Conservation (phyloP, 176 grass and related monocot species). For the Oryza rufipogon region DNA sequence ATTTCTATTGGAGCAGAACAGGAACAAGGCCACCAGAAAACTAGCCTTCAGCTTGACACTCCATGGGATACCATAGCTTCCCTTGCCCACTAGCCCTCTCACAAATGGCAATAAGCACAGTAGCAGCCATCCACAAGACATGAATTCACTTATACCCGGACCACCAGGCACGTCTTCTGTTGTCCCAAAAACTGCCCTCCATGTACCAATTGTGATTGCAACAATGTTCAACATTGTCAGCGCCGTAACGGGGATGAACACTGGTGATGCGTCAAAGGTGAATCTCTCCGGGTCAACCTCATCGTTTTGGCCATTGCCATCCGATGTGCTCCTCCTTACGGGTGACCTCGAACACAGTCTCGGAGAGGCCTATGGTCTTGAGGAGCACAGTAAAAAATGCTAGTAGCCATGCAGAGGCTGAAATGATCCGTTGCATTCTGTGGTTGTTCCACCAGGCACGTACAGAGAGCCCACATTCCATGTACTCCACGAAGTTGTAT, state of each 20-base stretch:
- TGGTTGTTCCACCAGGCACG: constrained; percentile 68
- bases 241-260: constrained; percentile 45
- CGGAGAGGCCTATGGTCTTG: constrained; percentile 54
- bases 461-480: constrained; percentile 26
- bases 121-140: constrained; percentile 41
- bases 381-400: constrained; percentile 53
- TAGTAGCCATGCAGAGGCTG: constrained; percentile 45
- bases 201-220: neutral
- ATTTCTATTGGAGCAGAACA: neutral
- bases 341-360: constrained; percentile 60
- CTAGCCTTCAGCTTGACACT: constrained; percentile 44
- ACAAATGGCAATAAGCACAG: constrained; percentile 61
- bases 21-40: constrained; percentile 4
- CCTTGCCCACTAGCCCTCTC: constrained; percentile 46
- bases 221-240: constrained; percentile 30
- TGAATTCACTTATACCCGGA: constrained; percentile 37
- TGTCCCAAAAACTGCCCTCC: neutral
- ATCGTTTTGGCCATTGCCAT: neutral
- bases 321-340: constrained; percentile 35
- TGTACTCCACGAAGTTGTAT: constrained; percentile 45
- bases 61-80: constrained; percentile 57
- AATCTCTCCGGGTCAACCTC: constrained; percentile 21
- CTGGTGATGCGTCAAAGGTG: constrained; percentile 56
- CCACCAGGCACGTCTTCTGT: neutral
- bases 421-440: constrained; percentile 48